phyloP scores from a whole-genome alignment of 225 moss, liverwort and hornwort genomes.

The Bryum argenteum region DNA sequence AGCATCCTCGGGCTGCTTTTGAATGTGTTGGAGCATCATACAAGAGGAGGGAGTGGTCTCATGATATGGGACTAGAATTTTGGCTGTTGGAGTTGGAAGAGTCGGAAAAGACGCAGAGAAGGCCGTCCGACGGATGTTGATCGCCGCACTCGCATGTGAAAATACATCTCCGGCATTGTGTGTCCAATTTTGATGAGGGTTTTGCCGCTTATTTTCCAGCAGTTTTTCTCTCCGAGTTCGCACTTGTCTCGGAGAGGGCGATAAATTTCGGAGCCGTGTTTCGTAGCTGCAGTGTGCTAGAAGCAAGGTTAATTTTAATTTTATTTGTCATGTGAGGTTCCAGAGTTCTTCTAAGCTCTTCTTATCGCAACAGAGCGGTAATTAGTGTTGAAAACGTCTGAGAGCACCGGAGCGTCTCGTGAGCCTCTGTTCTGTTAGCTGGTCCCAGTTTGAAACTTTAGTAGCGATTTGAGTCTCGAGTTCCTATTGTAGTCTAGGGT shows the following conservation, averaged over 20 bases:
- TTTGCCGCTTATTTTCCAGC: slow-evolving; percentile 19
- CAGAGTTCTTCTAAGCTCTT: slow-evolving; percentile 4
- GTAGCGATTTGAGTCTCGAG: slow-evolving; percentile 3
- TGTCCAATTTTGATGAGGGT: slow-evolving; percentile 33
- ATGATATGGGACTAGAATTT: slow-evolving; percentile 41
- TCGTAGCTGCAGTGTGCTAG: slow-evolving; percentile 19
- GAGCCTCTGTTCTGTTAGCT: slow-evolving; percentile 4
- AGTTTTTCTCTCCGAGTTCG: slow-evolving; percentile 10
- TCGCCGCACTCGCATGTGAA: slow-evolving; percentile 39
- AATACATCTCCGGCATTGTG: slow-evolving; percentile 27
- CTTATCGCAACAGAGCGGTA: not conserved
- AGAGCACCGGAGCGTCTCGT: slow-evolving; percentile 21
- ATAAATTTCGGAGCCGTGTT: slow-evolving; percentile 8
- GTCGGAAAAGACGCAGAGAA: slow-evolving; percentile 8
- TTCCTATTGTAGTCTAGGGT: slow-evolving; percentile 34
- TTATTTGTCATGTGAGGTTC: slow-evolving; percentile 7
- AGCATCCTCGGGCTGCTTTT: slow-evolving; percentile 5
- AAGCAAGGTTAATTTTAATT: not conserved
- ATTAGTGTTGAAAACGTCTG: not conserved
- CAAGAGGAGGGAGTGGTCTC: slow-evolving; percentile 15
- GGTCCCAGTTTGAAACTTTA: slow-evolving; percentile 2
- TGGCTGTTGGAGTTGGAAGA: slow-evolving; percentile 27
- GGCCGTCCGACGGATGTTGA: slow-evolving; percentile 43
- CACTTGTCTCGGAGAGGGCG: slow-evolving; percentile 6
- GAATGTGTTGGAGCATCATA: slow-evolving; percentile 13